Evolutionary conservation across 2,329 filamentous ascomycete genomes (phyloP), one percentile per base, ranked within the genome.

Genomic region (Alternaria angustiovoidea): DNA sequence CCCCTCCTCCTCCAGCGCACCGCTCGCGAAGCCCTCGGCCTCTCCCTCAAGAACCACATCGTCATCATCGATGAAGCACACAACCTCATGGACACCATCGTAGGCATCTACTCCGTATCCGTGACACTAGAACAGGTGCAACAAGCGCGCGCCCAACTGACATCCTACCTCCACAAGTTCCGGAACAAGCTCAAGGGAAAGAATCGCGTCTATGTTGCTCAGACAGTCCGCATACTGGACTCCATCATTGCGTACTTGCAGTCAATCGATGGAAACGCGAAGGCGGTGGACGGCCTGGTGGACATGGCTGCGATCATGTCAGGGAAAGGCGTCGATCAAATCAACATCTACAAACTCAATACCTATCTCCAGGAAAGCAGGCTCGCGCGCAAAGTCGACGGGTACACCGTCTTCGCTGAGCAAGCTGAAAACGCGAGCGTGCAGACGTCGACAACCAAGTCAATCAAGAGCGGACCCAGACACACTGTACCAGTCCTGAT

Each of bases 41-140:
- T 99, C 43, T 94, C 91, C 24, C 80, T 99, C 8, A 93, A 96
- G 69, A 88, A 89, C 5, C 95, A 96, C 72, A 84, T 99, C 0
- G 89, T 99, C n/a, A 91, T 99, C 26, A 92, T 99, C 48, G 95
- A 99, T 68, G 95, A 99, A 81, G 95, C 95, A 0, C 95, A 99
- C 76, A 99, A 99, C 73, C 87, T 99, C 53, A 97, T 97, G 90
- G 94, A 97, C 76, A 93, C 94, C 0, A 92, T 99, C 46, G 87
- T 92, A 16, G 90, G 89, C 46, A 95, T 97, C 34, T 89, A 97
- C 75, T 94, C 94, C 0, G 88, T 92, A 0, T 88, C 91, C 36
- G 85, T 98, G 20, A 87, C 87, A 2, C 81, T 96, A 4, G 81
- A 82, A 26, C 93, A 97, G 63, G 81, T 98, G 18, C 87, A 87